These are phyloP conservation scores for Paratinospora sagittata DNA, from an alignment of 164 flowering plant species.

Conservation along the genomic window DNA sequence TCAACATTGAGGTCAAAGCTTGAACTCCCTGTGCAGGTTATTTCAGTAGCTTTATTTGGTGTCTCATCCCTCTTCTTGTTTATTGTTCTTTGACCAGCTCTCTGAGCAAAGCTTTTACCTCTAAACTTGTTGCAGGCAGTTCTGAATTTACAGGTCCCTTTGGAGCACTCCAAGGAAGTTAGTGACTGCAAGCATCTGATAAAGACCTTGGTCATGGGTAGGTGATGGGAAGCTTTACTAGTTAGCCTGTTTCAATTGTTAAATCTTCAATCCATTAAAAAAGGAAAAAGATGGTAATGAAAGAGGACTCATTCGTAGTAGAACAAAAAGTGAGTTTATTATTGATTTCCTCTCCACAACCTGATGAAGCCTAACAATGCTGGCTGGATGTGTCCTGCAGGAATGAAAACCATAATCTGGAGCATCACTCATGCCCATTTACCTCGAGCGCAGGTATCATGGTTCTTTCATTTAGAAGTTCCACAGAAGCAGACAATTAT, in stretches of 20 bases:
- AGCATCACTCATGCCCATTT: conserved; percentile 90
- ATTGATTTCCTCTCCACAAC: neutral
- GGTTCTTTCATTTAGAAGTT: conserved; percentile 9
- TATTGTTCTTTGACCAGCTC: neutral
- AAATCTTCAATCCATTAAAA: neutral
- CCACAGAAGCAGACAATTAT: neutral
- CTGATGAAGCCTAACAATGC: neutral
- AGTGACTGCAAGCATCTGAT: conserved; percentile 90
- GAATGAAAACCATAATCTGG: conserved; percentile 99
- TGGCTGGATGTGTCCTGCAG: conserved; percentile 33
- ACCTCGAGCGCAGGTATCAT: conserved; percentile 75
- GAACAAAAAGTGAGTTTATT: neutral
- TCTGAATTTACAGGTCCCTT: conserved; percentile 77
- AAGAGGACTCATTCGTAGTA: neutral
- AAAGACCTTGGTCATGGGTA: conserved; percentile 98
- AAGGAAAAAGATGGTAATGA: neutral
- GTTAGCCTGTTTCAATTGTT: neutral
- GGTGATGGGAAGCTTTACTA: neutral
- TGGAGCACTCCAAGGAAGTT: conserved; percentile 93
- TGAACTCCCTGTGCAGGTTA: conserved; percentile 91
- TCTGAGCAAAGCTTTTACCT: neutral
- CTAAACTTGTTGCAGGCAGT: conserved; percentile 71
- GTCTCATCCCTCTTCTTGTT: neutral
- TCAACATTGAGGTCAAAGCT: conserved; percentile 73
- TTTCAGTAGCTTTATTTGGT: conserved; percentile 3